A percentile compares a stretch with the other conserved stretches of the same genome.
Conservation (phyloP, 2,329 filamentous ascomycete genomes). For the Orbilia brochopaga region DNA sequence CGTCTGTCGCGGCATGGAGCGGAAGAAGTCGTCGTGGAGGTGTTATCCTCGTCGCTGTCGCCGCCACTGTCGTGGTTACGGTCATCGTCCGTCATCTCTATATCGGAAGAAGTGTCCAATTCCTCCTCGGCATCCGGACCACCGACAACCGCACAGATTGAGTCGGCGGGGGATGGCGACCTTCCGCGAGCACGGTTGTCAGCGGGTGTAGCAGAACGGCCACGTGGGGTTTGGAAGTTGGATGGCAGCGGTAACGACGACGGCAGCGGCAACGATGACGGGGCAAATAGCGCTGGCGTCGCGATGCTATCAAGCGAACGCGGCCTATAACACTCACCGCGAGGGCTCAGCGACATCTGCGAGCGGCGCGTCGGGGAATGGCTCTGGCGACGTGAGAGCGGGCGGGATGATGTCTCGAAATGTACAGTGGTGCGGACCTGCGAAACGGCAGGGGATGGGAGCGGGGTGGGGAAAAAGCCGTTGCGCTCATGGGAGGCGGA, state of each 20-base stretch:
- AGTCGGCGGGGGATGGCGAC: slow-evolving; percentile 49
- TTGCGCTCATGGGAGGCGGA: slow-evolving; percentile 33
- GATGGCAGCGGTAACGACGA: slow-evolving; percentile 21
- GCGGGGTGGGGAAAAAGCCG: slow-evolving; percentile 43
- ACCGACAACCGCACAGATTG: slow-evolving; percentile 51
- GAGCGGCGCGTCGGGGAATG: slow-evolving; percentile 48
- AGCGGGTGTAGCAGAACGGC: slow-evolving; percentile 48
- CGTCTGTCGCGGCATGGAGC: slow-evolving; percentile 46
- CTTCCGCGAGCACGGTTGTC: slow-evolving; percentile 50
- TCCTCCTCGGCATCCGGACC: slow-evolving; percentile 50
- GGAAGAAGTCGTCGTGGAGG: slow-evolving; percentile 46
- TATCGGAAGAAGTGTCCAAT: slow-evolving; percentile 44
- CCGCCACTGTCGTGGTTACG: slow-evolving; percentile 31
- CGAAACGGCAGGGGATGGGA: slow-evolving; percentile 48
- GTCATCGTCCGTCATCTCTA: slow-evolving; percentile 45
- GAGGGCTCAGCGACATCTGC: slow-evolving; percentile 42
- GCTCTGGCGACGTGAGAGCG: slow-evolving; percentile 47
- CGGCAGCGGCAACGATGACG: slow-evolving; percentile 16
- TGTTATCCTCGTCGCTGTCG: slow-evolving; percentile 45
- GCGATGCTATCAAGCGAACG: slow-evolving; percentile 50
- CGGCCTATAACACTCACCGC: slow-evolving; percentile 50
- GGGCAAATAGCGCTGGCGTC: slow-evolving; percentile 20
- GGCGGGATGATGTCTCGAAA: slow-evolving; percentile 39
- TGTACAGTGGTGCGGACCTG: slow-evolving; percentile 46
- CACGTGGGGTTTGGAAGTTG: slow-evolving; percentile 29